These are phyloP conservation scores for Neoscytalidium dimidiatum DNA, from an alignment of 2,329 filamentous ascomycete species.

Conservation along the genomic window DNA sequence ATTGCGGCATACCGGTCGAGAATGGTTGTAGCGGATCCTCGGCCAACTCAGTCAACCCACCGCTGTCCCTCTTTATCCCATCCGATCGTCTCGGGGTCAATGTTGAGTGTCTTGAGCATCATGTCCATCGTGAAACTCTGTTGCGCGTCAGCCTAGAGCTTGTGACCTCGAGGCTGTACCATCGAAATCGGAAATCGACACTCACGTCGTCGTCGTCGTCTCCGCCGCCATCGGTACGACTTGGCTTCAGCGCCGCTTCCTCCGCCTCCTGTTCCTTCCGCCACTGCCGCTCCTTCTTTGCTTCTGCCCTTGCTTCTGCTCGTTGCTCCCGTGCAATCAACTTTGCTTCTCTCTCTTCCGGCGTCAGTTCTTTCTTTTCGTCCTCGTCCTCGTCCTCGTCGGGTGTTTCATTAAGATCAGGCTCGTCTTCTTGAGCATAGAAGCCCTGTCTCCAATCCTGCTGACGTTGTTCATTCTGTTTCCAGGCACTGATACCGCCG, in stretches of 20 bases:
- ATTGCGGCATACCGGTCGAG: constrained; percentile 5
- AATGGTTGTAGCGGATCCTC: constrained; percentile 13
- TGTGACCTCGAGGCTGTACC: neutral
- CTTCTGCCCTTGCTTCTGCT: constrained; percentile 49
- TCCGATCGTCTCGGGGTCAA: constrained; percentile 64
- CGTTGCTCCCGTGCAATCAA: constrained; percentile 40
- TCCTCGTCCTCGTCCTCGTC: constrained; percentile 37
- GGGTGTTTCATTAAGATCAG: constrained; percentile 25
- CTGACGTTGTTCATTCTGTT: constrained; percentile 36
- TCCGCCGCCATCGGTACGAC: constrained; percentile 32
- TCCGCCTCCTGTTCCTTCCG: constrained; percentile 43
- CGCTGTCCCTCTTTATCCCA: constrained; percentile 59
- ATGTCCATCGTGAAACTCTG: constrained; percentile 69
- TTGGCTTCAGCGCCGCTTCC: constrained; percentile 36
- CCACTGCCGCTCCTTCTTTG: constrained; percentile 30
- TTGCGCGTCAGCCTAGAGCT: neutral
- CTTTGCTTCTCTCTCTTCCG: constrained; percentile 38
- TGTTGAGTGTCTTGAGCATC: constrained; percentile 67
- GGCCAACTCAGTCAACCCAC: constrained; percentile 55
- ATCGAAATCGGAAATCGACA: constrained; percentile 19
- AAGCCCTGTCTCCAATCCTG: constrained; percentile 41
- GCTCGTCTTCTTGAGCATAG: constrained; percentile 33
- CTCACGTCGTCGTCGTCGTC: constrained; percentile 48
- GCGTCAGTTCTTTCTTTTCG: constrained; percentile 32
- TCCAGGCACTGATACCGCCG: constrained; percentile 63